Evolutionary conservation across 176 grass and related monocot species (phyloP).

Genomic region (Musa schizocarpa): DNA sequence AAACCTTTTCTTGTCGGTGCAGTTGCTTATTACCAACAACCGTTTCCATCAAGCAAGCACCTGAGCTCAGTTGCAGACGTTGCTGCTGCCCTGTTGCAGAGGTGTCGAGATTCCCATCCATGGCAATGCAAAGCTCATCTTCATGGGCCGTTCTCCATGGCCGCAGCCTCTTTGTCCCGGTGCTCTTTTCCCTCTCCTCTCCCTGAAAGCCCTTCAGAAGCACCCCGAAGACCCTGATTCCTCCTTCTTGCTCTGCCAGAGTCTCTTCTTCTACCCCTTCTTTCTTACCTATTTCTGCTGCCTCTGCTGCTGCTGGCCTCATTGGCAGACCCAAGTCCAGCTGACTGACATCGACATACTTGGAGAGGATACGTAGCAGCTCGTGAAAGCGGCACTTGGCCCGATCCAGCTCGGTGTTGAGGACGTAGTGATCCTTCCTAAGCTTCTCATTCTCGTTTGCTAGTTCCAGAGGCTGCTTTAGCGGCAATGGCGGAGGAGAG

Average conservation of each 20-base stretch:
- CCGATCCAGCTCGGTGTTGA: constrained; percentile 41
- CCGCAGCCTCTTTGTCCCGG: constrained; percentile 18
- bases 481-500: constrained; percentile 17
- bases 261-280: not conserved
- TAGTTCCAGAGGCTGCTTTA: constrained; percentile 19
- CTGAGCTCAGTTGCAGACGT: constrained; percentile 12
- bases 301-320: constrained; percentile 7
- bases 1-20: not conserved
- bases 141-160: constrained; percentile 33
- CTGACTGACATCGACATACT: constrained; percentile 49
- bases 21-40: not conserved
- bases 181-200: constrained; percentile 19
- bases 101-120: constrained; percentile 40
- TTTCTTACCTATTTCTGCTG: constrained; percentile 2
- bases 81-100: constrained; percentile 26
- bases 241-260: not conserved
- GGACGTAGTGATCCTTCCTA: constrained; percentile 43
- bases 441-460: constrained; percentile 61
- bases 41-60: not conserved
- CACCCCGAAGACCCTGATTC: constrained; percentile 71
- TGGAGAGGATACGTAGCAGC: constrained; percentile 64
- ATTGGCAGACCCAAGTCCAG: constrained; percentile 48
- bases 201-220: constrained; percentile 25
- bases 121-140: constrained; percentile 42
- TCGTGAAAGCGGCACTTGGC: constrained; percentile 51